Conservation (phyloP, 352 stramenopile genomes). For the Phytopythium aichiense region DNA sequence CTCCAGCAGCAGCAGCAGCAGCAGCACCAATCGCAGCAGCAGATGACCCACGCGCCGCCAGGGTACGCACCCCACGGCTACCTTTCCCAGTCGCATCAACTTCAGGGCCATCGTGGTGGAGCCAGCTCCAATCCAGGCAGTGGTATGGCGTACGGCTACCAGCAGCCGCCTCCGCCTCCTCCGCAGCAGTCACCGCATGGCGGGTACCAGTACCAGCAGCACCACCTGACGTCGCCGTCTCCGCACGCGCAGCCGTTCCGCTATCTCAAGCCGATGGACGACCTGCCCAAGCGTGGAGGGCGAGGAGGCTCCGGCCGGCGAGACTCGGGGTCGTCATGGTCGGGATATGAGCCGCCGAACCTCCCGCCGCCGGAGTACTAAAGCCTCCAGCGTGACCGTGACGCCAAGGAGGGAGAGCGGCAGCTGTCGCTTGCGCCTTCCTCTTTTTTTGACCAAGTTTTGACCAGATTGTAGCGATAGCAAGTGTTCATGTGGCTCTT, state of each 20-base stretch:
- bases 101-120: conserved; percentile 25
- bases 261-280: conserved; percentile 70
- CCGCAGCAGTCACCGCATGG: conserved; percentile 28
- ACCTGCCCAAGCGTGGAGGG: conserved; percentile 25
- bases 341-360: conserved; percentile 38
- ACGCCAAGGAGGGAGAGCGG: not conserved
- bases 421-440: not conserved
- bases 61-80: conserved; percentile 20
- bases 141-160: conserved; percentile 16
- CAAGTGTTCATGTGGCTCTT: conserved; percentile 3
- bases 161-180: conserved; percentile 21
- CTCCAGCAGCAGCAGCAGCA: conserved; percentile 32
- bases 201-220: conserved; percentile 25
- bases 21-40: conserved; percentile 27
- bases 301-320: conserved; percentile 29
- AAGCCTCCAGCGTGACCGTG: not conserved
- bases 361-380: conserved; percentile 37
- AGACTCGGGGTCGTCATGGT: conserved; percentile 56
- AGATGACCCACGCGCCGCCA: conserved; percentile 31
- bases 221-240: conserved; percentile 25
- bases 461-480: conserved; percentile 27
- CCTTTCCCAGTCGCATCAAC: conserved; percentile 33
- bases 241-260: conserved; percentile 41
- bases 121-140: conserved; percentile 10
- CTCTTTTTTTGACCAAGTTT: conserved; percentile 12